Percentiles rank a stretch among this genome's conserved stretches.
Conservation (phyloP, 1,139 yeast genomes). For the Meyerozyma carpophila region DNA sequence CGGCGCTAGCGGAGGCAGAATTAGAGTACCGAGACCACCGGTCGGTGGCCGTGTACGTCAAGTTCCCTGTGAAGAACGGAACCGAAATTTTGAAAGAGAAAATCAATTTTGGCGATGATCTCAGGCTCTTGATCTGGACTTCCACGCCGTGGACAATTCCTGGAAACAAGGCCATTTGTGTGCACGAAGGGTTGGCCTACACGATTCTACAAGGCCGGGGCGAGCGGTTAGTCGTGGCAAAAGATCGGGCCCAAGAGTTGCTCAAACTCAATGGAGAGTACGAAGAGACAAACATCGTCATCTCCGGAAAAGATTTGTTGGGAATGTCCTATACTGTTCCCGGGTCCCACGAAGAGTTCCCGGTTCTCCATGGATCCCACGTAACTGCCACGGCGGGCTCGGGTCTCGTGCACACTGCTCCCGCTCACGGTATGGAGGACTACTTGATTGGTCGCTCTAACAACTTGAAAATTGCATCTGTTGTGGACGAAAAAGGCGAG, state of each 20-base stretch:
- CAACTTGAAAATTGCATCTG: constrained; percentile 59
- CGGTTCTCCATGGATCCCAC: constrained; percentile 74
- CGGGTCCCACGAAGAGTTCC: constrained; percentile 39
- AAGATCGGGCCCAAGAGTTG: constrained; percentile 32
- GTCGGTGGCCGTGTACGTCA: constrained; percentile 68
- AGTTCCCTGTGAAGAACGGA: constrained; percentile 47
- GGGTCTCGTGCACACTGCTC: constrained; percentile 94
- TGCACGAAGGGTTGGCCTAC: constrained; percentile 56
- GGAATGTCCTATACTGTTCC: constrained; percentile 52
- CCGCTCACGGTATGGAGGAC: constrained; percentile 97
- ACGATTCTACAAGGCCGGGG: constrained; percentile 40
- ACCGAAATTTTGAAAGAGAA: constrained; percentile 5
- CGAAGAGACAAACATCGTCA: constrained; percentile 5
- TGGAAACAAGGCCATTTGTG: constrained; percentile 79
- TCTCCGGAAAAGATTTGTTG: constrained; percentile 44
- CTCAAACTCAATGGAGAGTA: constrained; percentile 11
- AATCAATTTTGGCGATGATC: constrained; percentile 5
- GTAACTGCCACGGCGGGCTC: constrained; percentile 84
- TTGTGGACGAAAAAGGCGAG: constrained; percentile 72
- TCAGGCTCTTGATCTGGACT: constrained; percentile 72
- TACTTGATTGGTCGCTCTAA: constrained; percentile 62
- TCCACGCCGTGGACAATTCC: constrained; percentile 98
- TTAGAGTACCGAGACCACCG: constrained; percentile 74
- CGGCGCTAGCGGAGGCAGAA: constrained; percentile 96
- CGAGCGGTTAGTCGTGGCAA: constrained; percentile 48